A percentile compares a stretch with the other conserved stretches of the same genome.
phyloP scores from a whole-genome alignment of 2,329 filamentous ascomycete species.

The Metarhizium album region DNA sequence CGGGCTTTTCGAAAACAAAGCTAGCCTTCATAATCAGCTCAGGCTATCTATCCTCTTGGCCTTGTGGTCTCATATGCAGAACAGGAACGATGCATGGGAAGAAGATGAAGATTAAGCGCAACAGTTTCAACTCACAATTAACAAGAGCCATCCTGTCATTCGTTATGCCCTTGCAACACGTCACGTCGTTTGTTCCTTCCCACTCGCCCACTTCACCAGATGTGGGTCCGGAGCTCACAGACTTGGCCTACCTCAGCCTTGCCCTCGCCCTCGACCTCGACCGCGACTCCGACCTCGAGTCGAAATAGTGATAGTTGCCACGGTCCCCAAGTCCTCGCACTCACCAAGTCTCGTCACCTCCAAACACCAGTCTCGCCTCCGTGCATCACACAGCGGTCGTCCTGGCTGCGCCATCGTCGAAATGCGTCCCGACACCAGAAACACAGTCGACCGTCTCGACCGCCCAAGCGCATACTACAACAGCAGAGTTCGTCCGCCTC shows the following conservation, averaged over 20 bases:
- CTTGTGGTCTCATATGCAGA: too few relatives aligned
- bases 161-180: too few relatives aligned
- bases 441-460: constrained; percentile 85
- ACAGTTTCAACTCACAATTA: too few relatives aligned
- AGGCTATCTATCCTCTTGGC: too few relatives aligned
- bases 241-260: neutral
- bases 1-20: too few relatives aligned
- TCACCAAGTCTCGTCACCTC: too few relatives aligned
- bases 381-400: neutral
- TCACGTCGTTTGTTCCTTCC: neutral
- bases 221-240: neutral
- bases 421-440: constrained; percentile 40
- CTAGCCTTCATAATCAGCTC: too few relatives aligned
- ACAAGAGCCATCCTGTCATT: too few relatives aligned
- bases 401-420: neutral
- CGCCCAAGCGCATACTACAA: constrained; percentile 90
- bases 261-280: neutral
- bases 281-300: neutral
- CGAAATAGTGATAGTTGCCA: neutral
- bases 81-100: too few relatives aligned
- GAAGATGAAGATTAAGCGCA: too few relatives aligned
- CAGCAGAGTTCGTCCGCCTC: constrained; percentile 51
- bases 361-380: neutral
- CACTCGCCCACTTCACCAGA: neutral
- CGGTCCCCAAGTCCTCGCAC: too few relatives aligned